Base-by-base conservation (phyloP, 768 basidiomycete genomes). In the Russula abietina region DNA sequence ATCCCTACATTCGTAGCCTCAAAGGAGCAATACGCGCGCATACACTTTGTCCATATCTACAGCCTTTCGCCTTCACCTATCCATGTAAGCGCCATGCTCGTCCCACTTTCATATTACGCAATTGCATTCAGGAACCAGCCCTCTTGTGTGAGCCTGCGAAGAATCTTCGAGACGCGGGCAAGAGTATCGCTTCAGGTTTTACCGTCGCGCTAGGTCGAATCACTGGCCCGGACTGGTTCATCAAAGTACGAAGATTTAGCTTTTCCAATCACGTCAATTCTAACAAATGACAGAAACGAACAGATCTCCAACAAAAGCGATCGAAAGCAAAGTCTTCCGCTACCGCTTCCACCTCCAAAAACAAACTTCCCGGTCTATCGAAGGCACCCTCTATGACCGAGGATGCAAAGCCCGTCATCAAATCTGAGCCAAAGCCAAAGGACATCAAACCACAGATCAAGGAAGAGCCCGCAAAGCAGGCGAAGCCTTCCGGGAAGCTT, bases 31-130 rank as follows among this genome's bases (percentile, higher is more conserved):
- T 90, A 86, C 67, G 67, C 70, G 0, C 78, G 75, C 28, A 67
- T 89, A n/a, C 69, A 78, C 65, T 81, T 81, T 1, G 75, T 85
- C 16, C 83, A 88, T 67, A 73, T 93, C 10, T 92, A 93, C 71
- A 83, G 87, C 69, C 70, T 93, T 33, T 84, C 89, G 0, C 85
- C 89, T 1, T 81, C 84, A 1, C 80, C 78, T 4, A 71, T 91
- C 43, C 78, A 76, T 28, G 88, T 85, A 70, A 58, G 85, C 76
- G 58, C 50, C 43, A 22, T 8, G 14, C 41, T 3, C 17, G 16
- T 43, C 24, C 39, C 36, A 6, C 28, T 49, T 12, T 26, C 8
- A 14, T 45, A 14, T 36, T 36, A 12, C 30, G 32, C 39, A 57
- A n/a, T 10, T 8, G 2, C n/a, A 32, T n/a, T 11, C 62, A 83